Percentiles rank a stretch among this genome's conserved stretches.
Conservation (phyloP, 768 basidiomycete genomes). For the Lentinula guzmanii region DNA sequence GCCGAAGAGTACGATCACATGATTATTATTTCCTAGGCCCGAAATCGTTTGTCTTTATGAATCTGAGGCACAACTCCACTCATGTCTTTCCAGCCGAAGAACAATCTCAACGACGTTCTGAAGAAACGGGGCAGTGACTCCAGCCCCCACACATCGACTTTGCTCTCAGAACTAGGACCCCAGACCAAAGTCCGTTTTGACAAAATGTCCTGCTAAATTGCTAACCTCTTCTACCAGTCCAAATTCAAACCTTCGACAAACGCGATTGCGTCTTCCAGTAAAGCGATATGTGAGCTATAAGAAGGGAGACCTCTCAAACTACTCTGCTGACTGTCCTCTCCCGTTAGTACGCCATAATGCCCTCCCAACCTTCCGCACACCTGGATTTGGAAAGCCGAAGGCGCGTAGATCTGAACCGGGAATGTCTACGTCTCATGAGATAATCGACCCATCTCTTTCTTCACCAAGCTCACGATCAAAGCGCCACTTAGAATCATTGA, state of each 20-base stretch:
- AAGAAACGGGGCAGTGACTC: slow-evolving; percentile 15
- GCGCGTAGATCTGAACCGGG: slow-evolving; percentile 7
- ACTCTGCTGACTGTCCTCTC: neutral
- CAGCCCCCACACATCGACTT: neutral
- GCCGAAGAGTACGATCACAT: neutral
- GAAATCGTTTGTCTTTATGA: neutral
- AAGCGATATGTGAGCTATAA: neutral
- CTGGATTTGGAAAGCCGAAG: slow-evolving; percentile 31
- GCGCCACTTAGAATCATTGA: neutral
- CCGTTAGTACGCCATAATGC: slow-evolving; percentile 20
- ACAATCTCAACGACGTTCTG: slow-evolving; percentile 36
- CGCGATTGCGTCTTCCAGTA: slow-evolving; percentile 3
- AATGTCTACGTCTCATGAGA: neutral
- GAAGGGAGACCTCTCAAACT: neutral
- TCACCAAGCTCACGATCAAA: neutral
- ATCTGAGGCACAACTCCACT: neutral
- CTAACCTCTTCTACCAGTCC: slow-evolving; percentile 16
- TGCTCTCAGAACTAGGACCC: neutral
- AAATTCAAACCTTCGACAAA: slow-evolving; percentile 42
- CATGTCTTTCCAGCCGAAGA: slow-evolving; percentile 17
- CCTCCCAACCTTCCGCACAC: slow-evolving; percentile 39
- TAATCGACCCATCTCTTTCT: slow-evolving; percentile 12
- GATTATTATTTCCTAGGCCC: neutral
- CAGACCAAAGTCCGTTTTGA: slow-evolving; percentile 16
- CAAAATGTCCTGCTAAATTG: slow-evolving; percentile 14